Conservation (phyloP, 2,329 filamentous ascomycete species). For the Pseudonectria buxi region DNA sequence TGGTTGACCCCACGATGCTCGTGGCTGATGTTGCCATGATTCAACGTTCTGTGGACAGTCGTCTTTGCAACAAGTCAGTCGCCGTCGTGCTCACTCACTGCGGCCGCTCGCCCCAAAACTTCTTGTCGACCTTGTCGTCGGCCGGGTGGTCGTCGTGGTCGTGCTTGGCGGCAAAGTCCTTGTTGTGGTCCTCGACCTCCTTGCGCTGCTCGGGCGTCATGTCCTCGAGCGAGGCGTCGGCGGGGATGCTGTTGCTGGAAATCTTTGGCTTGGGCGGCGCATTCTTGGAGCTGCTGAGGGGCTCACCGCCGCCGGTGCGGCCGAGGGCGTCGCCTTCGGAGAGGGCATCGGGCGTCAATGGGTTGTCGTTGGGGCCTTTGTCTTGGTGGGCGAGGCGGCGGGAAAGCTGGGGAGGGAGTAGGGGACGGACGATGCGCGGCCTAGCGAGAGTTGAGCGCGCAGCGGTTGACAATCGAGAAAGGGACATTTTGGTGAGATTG, state of each 20-base stretch:
- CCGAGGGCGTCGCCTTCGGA: conserved; percentile 26
- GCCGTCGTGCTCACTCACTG: conserved; percentile 2
- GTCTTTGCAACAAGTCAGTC: background rate
- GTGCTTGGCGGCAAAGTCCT: conserved; percentile 49
- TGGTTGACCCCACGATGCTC: too few species aligned
- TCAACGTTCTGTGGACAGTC: too few species aligned
- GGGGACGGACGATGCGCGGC: conserved; percentile 6
- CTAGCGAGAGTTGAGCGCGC: background rate
- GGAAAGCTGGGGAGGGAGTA: conserved; percentile 5
- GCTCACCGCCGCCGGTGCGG: conserved; percentile 32
- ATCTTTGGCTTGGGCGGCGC: conserved; percentile 45
- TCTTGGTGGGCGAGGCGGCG: conserved; percentile 5
- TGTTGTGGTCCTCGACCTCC: conserved; percentile 54
- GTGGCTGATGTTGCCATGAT: too few species aligned
- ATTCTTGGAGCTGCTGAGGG: conserved; percentile 28
- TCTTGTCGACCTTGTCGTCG: conserved; percentile 47
- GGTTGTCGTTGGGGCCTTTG: conserved; percentile 1
- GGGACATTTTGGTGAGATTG: too few species aligned
- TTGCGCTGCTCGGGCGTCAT: conserved; percentile 45
- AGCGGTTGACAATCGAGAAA: too few species aligned
- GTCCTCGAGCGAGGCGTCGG: conserved; percentile 19
- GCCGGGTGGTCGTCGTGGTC: conserved; percentile 36
- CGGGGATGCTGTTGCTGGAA: conserved; percentile 38
- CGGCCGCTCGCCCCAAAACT: conserved; percentile 38
- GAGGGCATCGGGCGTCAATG: conserved; percentile 19